phyloP scores from a whole-genome alignment of 345 rosid genomes.

The Carallia brachiata region DNA sequence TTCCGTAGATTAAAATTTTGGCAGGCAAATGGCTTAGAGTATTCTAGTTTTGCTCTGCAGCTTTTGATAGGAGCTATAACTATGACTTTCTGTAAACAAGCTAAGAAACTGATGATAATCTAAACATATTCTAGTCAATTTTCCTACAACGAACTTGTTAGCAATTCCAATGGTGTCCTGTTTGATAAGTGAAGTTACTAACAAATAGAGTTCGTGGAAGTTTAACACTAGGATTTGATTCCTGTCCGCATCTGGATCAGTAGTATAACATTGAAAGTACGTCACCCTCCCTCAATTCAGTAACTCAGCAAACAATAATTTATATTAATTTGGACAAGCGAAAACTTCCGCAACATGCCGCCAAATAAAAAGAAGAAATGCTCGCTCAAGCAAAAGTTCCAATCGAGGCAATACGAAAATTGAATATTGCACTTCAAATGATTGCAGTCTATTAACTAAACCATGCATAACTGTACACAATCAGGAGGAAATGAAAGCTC shows the following conservation, averaged over 20 bases:
- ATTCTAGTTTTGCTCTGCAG: neutral
- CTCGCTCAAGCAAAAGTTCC: neutral
- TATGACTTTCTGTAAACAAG: too few species aligned
- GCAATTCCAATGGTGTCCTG: too few species aligned
- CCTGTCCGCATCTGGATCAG: slow-evolving; percentile 18
- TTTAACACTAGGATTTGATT: too few species aligned
- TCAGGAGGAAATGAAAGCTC: neutral
- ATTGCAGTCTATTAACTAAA: neutral
- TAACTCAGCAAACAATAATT: slow-evolving; percentile 36
- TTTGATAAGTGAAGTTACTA: too few species aligned
- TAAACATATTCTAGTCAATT: too few species aligned
- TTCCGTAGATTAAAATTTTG: neutral
- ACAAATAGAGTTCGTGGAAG: too few species aligned
- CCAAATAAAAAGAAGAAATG: neutral
- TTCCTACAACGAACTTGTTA: too few species aligned
- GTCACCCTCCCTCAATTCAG: slow-evolving; percentile 45
- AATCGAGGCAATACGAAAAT: neutral
- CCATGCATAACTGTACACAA: neutral
- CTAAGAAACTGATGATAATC: too few species aligned
- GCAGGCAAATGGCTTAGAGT: neutral
- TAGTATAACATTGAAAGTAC: slow-evolving; percentile 28
- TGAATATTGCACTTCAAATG: neutral
- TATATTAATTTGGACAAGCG: slow-evolving; percentile 25
- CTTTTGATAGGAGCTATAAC: neutral
- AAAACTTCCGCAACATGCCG: slow-evolving; percentile 13